phyloP scores from a whole-genome alignment of 257 asterid genomes.

The Echites panduratus region DNA sequence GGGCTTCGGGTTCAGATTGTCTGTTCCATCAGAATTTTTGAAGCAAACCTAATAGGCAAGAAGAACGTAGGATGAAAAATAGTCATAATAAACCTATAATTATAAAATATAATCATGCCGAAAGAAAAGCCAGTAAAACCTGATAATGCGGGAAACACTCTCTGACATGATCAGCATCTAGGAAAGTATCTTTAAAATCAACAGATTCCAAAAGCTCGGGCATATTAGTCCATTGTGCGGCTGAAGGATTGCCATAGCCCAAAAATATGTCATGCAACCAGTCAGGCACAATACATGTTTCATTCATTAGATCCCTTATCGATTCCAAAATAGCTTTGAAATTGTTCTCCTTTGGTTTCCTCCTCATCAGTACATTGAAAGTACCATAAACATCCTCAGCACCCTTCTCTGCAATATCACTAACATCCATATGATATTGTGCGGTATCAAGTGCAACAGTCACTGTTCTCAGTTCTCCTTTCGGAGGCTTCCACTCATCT shows the following conservation, averaged over 20 bases:
- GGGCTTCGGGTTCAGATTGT: constrained; percentile 52
- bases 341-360: constrained; percentile 98
- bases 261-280: constrained; percentile 96
- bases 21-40: constrained; percentile 66
- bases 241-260: constrained; percentile 98
- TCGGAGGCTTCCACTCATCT: constrained; percentile 99
- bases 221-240: constrained; percentile 94
- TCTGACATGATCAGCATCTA: constrained; percentile 79
- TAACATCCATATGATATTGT: constrained; percentile 96
- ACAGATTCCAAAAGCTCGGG: constrained; percentile 80
- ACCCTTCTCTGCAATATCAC: constrained; percentile 91
- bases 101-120: neutral
- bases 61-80: constrained; percentile 3
- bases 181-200: constrained; percentile 92
- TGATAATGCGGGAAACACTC: constrained; percentile 81
- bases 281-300: constrained; percentile 95
- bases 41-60: constrained; percentile 56
- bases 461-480: constrained; percentile 93
- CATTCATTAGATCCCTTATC: constrained; percentile 97
- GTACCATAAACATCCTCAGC: constrained; percentile 81
- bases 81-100: neutral
- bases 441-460: constrained; percentile 94
- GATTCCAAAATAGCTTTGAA: constrained; percentile 98
- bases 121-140: constrained; percentile 35
- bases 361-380: constrained; percentile 88